Evolutionary conservation across 176 grass and related monocot genomes (phyloP), one percentile per base, ranked within the genome.

Genomic region (Panicum miliaceum): DNA sequence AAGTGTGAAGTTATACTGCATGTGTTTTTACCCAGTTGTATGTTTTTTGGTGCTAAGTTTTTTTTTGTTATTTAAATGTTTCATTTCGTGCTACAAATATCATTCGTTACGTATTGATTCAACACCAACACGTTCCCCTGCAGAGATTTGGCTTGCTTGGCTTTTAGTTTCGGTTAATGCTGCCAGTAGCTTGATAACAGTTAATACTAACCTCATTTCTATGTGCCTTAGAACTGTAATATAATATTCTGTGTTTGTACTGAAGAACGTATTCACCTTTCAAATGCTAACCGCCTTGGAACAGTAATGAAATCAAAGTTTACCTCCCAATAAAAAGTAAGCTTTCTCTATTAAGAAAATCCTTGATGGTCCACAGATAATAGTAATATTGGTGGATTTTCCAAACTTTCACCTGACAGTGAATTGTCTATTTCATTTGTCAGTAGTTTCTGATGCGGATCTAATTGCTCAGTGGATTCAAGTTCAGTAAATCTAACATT

Each of bases 1-100:
- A 61, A 54, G 42, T 71, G 23, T 13, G 36, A 75, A 50, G 51
- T 53, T 86, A 65, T 81, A 12, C 54, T 81, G 7, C 47, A 53
- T 63, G 43, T 71, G 20, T 81, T 80, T 74, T 68, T 53, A 60
- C 50, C 27, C 37, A 63, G 8, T 73, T 84, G 27, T 14, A 16
- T 79, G 22, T 43, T 10, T 75, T 64, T 82, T 27, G 16, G 53
- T 64, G 35, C 42, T 42, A 16, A n/a, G 16, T 25, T 73, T 80
- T 51, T 59, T 63, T 59, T 13, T 15, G 5, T 53, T 61, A 37
- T 83, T 72, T 40, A 50, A 56, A 73, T 41, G 5, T 81, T 81
- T 76, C 52, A 42, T 62, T 75, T 20, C 64, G 19, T 65, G 60
- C 5, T 35, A 60, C 27, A 19, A 59, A 27, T 57, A 29, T 57